A percentile compares a stretch with the other conserved stretches of the same genome.
phyloP scores from a whole-genome alignment of 805 yeast genomes.

The Ogataea nakhonphanomensis region DNA sequence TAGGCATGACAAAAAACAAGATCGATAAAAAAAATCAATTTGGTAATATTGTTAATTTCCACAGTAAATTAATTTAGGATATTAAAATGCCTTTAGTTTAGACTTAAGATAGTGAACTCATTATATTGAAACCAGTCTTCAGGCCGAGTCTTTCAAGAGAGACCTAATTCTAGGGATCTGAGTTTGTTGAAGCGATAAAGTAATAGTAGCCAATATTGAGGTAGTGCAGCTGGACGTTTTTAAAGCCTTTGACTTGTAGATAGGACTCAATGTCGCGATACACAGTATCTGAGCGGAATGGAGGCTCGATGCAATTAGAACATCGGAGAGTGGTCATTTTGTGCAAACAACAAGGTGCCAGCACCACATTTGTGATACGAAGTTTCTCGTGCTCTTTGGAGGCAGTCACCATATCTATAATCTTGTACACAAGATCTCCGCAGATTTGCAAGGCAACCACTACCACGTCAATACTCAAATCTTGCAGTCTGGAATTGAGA shows the following conservation, averaged over 20 bases:
- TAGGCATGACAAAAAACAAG: constrained; percentile 4
- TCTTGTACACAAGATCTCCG: constrained; percentile 24
- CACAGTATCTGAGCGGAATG: background rate
- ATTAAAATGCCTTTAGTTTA: no score
- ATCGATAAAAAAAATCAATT: background rate
- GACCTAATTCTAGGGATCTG: no score
- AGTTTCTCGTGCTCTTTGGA: background rate
- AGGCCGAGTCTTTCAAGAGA: no score
- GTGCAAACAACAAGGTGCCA: constrained; percentile 25
- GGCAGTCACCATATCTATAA: constrained; percentile 15
- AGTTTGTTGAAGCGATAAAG: constrained; percentile 3
- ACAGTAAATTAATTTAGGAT: no score
- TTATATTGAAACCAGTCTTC: no score
- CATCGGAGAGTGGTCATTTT: constrained; percentile 12
- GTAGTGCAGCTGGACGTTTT: constrained; percentile 8
- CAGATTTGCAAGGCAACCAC: constrained; percentile 26
- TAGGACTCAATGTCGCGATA: constrained; percentile 10
- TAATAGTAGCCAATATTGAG: constrained; percentile 18
- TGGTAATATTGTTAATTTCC: background rate
- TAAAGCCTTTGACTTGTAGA: constrained; percentile 7
- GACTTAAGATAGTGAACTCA: no score
- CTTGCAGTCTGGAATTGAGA: constrained; percentile 6
- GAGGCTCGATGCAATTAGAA: background rate
- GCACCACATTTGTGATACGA: constrained; percentile 2
- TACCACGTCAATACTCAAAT: background rate